Base-by-base conservation (phyloP, 352 stramenopile genomes). In the Phytophthora rubi region DNA sequence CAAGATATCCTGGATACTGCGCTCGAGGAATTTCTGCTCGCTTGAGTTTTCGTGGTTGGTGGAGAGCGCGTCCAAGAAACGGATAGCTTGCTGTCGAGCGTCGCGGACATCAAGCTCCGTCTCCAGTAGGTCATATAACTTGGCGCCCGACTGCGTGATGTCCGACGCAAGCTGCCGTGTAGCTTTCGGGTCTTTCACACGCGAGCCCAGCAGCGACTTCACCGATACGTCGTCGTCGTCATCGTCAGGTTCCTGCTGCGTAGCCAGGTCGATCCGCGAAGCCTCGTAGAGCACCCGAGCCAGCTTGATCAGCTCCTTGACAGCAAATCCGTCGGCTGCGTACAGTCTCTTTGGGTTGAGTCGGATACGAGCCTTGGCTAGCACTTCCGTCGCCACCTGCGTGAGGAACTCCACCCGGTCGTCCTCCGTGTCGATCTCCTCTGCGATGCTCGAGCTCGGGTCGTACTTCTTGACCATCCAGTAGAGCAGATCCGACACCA, bases 281-380 rank as follows among this genome's bases (percentile, higher is more conserved):
- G 95, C 94, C 58, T 97, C 77, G 69, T 98, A 98, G 21, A 99
- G 79, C 66, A 98, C 79, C 12, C 83, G 89, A 21, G 96, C 93
- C n/a, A 99, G 65, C 60, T 99, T 99, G 56, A 99, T 79, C 16
- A 99, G 77, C 73, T 99, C 97, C 59, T 97, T 97, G 16, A 98
- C 93, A 10, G 91, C 91, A 55, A 91, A 92, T 6, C 92, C 94
- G 71, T 99, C 95, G n/a, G 96, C 95, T 6, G 93, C 84, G 77
- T 99, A 99, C n/a, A 99, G 74, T 35, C 95, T 94, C 82, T 98
- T 98, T 3, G 93, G 84, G 71, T 99, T 98, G 18, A 99, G 81
- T 35, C 90, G 91, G 54, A 99, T 95, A 35, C 94, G 85, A 39
- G 95, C 91, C 71, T 98, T 98, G 33, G 74, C 79, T n/a, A 91